phyloP scores from a whole-genome alignment of 192 early-diverging fungal genomes.

The Coemansia sp. region DNA sequence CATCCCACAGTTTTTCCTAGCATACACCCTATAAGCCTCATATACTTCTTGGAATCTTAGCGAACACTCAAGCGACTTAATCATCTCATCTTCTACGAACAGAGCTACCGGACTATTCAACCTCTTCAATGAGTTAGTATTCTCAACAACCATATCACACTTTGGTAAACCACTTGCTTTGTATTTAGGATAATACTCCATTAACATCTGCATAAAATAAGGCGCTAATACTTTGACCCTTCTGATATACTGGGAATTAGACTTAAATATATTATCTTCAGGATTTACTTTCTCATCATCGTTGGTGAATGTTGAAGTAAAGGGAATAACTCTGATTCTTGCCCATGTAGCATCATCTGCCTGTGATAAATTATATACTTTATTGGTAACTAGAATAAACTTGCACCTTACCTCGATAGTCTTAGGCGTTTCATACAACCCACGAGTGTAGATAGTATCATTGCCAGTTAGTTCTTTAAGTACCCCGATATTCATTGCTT shows the following conservation, averaged over 20 bases:
- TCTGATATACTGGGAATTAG: not conserved
- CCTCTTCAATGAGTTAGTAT: constrained; percentile 12
- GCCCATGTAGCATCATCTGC: constrained; percentile 26
- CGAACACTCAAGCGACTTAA: not conserved
- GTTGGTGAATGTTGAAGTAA: constrained; percentile 12
- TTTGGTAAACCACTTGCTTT: constrained; percentile 10
- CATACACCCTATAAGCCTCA: constrained; percentile 8
- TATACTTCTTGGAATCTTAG: constrained; percentile 15
- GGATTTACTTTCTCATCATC: not conserved
- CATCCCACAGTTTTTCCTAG: constrained; percentile 14
- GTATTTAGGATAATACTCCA: constrained; percentile 15
- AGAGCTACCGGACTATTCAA: constrained; percentile 10
- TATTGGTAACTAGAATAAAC: constrained; percentile 28
- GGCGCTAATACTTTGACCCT: not conserved
- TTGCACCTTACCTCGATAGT: constrained; percentile 20
- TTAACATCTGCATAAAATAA: constrained; percentile 13
- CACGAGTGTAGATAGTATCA: constrained; percentile 22
- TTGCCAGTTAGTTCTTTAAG: constrained; percentile 24
- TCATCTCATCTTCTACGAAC: constrained; percentile 14
- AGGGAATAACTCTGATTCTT: constrained; percentile 23
- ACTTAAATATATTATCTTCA: constrained; percentile 1
- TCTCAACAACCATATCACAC: constrained; percentile 5
- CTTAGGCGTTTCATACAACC: constrained; percentile 10
- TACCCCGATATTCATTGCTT: constrained; percentile 19
- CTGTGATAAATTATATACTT: constrained; percentile 16